Percentiles rank a stretch among this genome's conserved stretches.
phyloP scores from a whole-genome alignment of 2,329 filamentous ascomycete genomes.

The Neonectria magnoliae region DNA sequence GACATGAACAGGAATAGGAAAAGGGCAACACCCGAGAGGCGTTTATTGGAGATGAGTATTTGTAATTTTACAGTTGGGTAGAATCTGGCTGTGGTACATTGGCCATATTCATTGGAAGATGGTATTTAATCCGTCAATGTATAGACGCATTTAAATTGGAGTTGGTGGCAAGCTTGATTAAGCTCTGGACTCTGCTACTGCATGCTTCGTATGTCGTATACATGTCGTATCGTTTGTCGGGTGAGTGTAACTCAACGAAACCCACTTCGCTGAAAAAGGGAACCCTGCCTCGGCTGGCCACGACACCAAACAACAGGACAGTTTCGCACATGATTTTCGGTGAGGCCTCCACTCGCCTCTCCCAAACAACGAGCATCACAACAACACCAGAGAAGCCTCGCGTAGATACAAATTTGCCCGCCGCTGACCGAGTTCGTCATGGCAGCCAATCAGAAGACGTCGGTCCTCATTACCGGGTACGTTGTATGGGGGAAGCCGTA shows the following conservation, averaged over 20 bases:
- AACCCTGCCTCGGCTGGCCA: not conserved
- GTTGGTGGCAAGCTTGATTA: not conserved
- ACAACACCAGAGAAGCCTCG: not conserved
- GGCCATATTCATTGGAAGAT: no score
- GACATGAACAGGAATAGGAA: not conserved
- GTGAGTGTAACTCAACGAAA: not conserved
- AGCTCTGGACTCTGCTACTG: not conserved
- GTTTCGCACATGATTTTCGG: not conserved
- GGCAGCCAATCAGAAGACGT: constrained; percentile 51
- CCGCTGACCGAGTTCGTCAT: constrained; percentile 19
- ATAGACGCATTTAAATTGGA: not conserved
- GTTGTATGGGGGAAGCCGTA: constrained; percentile 18
- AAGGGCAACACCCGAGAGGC: constrained; percentile 7
- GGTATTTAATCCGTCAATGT: no score
- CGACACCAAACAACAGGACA: not conserved
- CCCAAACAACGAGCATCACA: not conserved
- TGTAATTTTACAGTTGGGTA: not conserved
- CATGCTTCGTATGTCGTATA: not conserved
- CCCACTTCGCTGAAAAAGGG: not conserved
- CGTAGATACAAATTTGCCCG: no score
- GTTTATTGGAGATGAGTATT: not conserved
- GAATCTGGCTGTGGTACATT: not conserved
- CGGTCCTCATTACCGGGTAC: constrained; percentile 62
- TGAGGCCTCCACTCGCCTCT: not conserved
- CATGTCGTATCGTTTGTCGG: not conserved